Percentiles rank a stretch among this genome's conserved stretches.
Conservation (phyloP, 306 rosid genomes). For the Cercis canadensis region DNA sequence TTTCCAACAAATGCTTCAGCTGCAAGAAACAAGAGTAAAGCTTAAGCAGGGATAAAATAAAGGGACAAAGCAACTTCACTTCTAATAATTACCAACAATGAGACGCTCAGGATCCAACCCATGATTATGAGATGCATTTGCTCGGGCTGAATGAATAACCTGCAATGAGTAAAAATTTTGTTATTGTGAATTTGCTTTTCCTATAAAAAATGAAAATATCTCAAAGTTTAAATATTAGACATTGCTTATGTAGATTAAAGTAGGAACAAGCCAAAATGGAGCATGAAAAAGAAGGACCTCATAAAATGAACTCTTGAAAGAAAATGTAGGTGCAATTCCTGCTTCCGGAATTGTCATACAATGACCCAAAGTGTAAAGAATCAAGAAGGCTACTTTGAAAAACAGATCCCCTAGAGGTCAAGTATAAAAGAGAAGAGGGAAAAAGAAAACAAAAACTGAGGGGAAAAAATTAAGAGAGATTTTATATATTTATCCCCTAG, state of each 20-base stretch:
- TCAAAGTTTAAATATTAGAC: conserved; percentile 8
- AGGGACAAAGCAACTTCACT: conserved; percentile 27
- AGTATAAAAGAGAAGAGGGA: not conserved
- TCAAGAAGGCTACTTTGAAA: conserved; percentile 12
- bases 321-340: conserved; percentile 17
- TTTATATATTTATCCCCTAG: not conserved
- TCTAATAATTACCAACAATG: conserved; percentile 68
- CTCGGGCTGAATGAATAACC: conserved; percentile 93
- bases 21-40: conserved; percentile 40
- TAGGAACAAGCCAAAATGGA: not conserved
- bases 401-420: conserved; percentile 4
- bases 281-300: conserved; percentile 11
- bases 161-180: conserved; percentile 37
- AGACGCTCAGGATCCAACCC: conserved; percentile 87
- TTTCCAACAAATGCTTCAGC: conserved; percentile 94
- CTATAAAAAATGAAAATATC: conserved; percentile 5
- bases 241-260: not conserved
- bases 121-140: conserved; percentile 91
- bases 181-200: conserved; percentile 8
- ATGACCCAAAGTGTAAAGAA: conserved; percentile 4
- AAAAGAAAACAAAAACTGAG: not conserved
- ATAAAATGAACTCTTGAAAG: not conserved
- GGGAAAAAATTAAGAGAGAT: not conserved
- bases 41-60: conserved; percentile 35
- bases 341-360: not conserved